Evolutionary conservation across 352 stramenopile genomes (phyloP), one percentile per base, ranked within the genome.

Genomic region (Globisporangium barbulae): DNA sequence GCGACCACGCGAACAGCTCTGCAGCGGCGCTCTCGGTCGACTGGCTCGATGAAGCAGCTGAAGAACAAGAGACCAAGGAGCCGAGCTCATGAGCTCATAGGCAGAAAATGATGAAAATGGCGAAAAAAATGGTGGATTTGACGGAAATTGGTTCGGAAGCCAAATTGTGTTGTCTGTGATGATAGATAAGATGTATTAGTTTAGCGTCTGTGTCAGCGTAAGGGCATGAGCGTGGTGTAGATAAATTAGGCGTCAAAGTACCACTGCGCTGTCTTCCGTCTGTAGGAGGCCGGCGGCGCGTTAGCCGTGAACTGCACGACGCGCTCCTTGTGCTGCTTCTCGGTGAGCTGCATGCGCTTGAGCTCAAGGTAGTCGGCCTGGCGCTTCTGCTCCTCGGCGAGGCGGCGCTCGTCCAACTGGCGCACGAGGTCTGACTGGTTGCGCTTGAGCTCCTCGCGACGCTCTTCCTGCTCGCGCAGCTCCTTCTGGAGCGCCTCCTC

Each of bases 401-500:
- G 19, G 39, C 72, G 69, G 9, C 65, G 71, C 30, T 88, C 78
- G 60, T 90, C 71, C 22, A 89, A 73, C 30, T 90, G 83, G 19
- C 71, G 72, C 31, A 91, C 48, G 48, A 90, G 41, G 50, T 94
- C 81, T 2, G 71, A 78, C 57, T 94, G 83, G 19, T 81, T 85
- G 13, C 76, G 76, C 61, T 92, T 92, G 21, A 89, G 74, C 49
- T 90, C 79, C 21, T 74, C 37, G 8, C 72, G 76, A 19, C 80
- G 74, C 59, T 87, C 76, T 35, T 91, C 83, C 58, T 94, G 85
- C 33, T 91, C 79, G n/a, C 80, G 78, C 19, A 92, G 64, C 60
- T 94, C 85, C 54, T 89, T 88, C 30, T 90, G 85, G 47, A 94
- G 59, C 22, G 81, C 85, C 61, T 94, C 85, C 52, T 94, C 85